These are phyloP conservation scores for Amanita muscaria DNA, from an alignment of 768 basidiomycete species.

Conservation along the genomic window DNA sequence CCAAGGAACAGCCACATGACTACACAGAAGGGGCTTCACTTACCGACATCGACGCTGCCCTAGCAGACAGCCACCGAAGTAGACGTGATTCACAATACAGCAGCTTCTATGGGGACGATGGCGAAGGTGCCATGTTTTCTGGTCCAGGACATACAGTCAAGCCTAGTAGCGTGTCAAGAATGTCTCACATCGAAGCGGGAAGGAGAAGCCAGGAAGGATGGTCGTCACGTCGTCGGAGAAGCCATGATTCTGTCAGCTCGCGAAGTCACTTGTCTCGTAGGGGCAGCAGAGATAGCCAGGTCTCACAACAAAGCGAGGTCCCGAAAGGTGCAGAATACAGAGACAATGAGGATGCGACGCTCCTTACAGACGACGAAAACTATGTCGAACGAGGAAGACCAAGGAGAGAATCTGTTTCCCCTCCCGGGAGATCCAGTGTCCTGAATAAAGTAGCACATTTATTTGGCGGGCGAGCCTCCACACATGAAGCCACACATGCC, in stretches of 20 bases:
- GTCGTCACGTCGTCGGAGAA: conserved; percentile 36
- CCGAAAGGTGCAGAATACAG: conserved; percentile 23
- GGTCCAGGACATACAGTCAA: conserved; percentile 64
- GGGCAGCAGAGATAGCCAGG: conserved; percentile 38
- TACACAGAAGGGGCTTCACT: conserved; percentile 85
- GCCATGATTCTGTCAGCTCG: conserved; percentile 35
- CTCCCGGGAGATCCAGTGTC: conserved; percentile 31
- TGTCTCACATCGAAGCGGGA: conserved; percentile 52
- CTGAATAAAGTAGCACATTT: conserved; percentile 64
- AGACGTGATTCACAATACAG: conserved; percentile 64
- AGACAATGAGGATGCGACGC: conserved; percentile 21
- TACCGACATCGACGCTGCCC: conserved; percentile 58
- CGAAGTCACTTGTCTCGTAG: conserved; percentile 25
- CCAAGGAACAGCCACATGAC: conserved; percentile 33
- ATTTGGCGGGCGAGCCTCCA: conserved; percentile 42
- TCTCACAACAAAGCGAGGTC: conserved; percentile 31
- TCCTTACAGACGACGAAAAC: conserved; percentile 19
- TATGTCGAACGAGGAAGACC: conserved; percentile 18
- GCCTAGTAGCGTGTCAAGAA: conserved; percentile 74
- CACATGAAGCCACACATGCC: conserved; percentile 28
- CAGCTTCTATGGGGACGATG: conserved; percentile 46
- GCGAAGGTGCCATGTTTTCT: conserved; percentile 65
- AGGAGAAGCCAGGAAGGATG: conserved; percentile 52
- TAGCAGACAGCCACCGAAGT: conserved; percentile 41
- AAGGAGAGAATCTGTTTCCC: conserved; percentile 27